phyloP scores from a whole-genome alignment of 768 basidiomycete species.

The Agaricus blazei region DNA sequence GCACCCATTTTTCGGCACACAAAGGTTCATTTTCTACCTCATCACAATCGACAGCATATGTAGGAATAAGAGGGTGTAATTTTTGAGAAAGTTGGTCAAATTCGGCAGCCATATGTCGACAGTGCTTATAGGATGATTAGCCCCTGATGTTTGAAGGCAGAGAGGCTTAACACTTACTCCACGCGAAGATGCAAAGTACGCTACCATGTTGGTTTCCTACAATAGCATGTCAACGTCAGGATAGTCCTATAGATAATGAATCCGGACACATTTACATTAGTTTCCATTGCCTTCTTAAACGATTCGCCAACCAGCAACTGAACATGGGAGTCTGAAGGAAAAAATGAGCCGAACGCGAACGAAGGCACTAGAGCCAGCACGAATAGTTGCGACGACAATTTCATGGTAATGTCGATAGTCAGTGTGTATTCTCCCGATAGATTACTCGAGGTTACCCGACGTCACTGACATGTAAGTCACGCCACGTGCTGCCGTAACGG shows the following conservation, averaged over 20 bases:
- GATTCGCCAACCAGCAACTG: constrained; percentile 68
- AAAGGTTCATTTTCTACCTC: constrained; percentile 73
- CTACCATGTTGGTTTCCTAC: constrained; percentile 74
- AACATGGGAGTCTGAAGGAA: constrained; percentile 47
- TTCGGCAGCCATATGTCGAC: constrained; percentile 81
- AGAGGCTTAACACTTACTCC: constrained; percentile 46
- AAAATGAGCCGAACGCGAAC: constrained; percentile 45
- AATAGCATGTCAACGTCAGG: not conserved
- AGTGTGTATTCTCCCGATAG: too few species aligned
- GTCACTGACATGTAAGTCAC: too few species aligned
- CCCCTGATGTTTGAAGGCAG: not conserved
- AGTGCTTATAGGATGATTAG: constrained; percentile 48
- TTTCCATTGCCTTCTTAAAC: constrained; percentile 70
- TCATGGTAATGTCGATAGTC: constrained; percentile 13
- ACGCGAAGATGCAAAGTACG: constrained; percentile 95
- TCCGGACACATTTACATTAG: constrained; percentile 49
- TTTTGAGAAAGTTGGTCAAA: constrained; percentile 76
- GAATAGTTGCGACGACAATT: constrained; percentile 32
- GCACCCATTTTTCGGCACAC: constrained; percentile 71
- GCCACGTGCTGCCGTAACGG: too few species aligned
- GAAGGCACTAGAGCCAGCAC: constrained; percentile 38
- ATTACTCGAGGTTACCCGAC: too few species aligned
- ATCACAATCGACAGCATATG: constrained; percentile 92
- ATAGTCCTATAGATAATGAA: not conserved
- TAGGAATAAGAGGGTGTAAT: constrained; percentile 76